These are phyloP conservation scores for Lasiosphaeria hispida DNA, from an alignment of 495 filamentous ascomycete species.

Conservation along the genomic window DNA sequence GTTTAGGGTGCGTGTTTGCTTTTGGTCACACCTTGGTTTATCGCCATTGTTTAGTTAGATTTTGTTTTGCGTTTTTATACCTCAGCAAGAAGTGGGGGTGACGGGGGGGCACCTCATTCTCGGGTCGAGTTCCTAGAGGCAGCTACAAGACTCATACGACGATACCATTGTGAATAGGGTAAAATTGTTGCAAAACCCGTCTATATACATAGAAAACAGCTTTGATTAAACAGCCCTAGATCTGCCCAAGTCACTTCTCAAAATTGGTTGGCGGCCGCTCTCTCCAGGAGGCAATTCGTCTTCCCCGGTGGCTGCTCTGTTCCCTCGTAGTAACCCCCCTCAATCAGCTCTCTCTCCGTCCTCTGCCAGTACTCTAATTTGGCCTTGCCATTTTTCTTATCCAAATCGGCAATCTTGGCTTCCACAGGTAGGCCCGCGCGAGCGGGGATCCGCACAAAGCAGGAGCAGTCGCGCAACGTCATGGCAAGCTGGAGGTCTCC, in stretches of 20 bases:
- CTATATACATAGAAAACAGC: neutral
- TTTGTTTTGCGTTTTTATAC: neutral
- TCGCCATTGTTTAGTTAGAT: neutral
- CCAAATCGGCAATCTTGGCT: slow-evolving; percentile 80
- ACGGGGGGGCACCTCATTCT: neutral
- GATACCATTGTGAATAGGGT: slow-evolving; percentile 1
- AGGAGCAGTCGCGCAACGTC: slow-evolving; percentile 85
- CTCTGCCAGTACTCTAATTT: slow-evolving; percentile 74
- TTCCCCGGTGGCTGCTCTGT: slow-evolving; percentile 35
- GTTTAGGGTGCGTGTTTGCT: neutral
- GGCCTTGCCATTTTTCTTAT: slow-evolving; percentile 71
- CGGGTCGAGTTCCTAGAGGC: neutral
- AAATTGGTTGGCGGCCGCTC: neutral
- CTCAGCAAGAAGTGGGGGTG: neutral
- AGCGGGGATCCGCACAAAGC: slow-evolving; percentile 65
- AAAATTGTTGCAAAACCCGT: too few relatives aligned
- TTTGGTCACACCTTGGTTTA: neutral
- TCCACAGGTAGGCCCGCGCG: slow-evolving; percentile 47
- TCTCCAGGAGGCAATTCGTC: slow-evolving; percentile 26
- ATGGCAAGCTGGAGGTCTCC: slow-evolving; percentile 58
- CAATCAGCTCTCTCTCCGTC: slow-evolving; percentile 59
- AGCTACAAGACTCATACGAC: neutral
- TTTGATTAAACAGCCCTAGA: too few relatives aligned
- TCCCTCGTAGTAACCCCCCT: slow-evolving; percentile 72
- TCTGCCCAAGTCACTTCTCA: neutral